phyloP scores from a whole-genome alignment of 2,329 filamentous ascomycete species.

The Aureobasidium lini region DNA sequence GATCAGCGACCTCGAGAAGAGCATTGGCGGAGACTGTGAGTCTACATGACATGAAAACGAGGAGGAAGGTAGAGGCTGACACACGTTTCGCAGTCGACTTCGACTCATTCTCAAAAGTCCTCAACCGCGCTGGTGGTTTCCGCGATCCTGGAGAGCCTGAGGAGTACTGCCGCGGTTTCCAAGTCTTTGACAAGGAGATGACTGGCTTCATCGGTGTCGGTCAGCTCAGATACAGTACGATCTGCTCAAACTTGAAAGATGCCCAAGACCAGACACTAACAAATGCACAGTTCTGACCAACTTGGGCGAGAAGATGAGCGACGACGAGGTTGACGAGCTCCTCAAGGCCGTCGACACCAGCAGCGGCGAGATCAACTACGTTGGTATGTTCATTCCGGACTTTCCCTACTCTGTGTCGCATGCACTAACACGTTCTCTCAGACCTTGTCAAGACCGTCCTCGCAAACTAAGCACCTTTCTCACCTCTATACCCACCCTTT shows the following conservation, averaged over 20 bases:
- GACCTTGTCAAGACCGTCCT: constrained; percentile 36
- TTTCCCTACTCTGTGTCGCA: background rate
- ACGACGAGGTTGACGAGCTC: constrained; percentile 97
- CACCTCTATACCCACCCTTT: background rate
- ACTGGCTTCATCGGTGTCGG: constrained; percentile 96
- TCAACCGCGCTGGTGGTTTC: constrained; percentile 97
- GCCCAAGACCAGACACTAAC: background rate
- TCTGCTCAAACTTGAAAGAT: constrained; percentile 5
- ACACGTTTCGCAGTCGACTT: constrained; percentile 70
- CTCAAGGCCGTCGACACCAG: constrained; percentile 96
- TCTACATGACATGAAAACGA: constrained; percentile 23
- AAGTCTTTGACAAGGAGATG: constrained; percentile 99
- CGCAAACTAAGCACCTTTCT: constrained; percentile 25
- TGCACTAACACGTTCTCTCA: constrained; percentile 9
- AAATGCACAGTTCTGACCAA: constrained; percentile 68
- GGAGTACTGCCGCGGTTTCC: constrained; percentile 97
- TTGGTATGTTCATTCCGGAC: constrained; percentile 52
- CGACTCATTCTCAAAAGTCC: constrained; percentile 90
- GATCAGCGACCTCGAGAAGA: constrained; percentile 87
- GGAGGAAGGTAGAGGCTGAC: background rate
- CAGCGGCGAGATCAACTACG: constrained; percentile 96
- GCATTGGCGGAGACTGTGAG: constrained; percentile 84
- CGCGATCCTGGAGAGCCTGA: constrained; percentile 95
- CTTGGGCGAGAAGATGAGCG: constrained; percentile 97
- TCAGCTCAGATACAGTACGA: constrained; percentile 77